Conservation (phyloP, 805 yeast genomes). For the Saturnispora quitensis region DNA sequence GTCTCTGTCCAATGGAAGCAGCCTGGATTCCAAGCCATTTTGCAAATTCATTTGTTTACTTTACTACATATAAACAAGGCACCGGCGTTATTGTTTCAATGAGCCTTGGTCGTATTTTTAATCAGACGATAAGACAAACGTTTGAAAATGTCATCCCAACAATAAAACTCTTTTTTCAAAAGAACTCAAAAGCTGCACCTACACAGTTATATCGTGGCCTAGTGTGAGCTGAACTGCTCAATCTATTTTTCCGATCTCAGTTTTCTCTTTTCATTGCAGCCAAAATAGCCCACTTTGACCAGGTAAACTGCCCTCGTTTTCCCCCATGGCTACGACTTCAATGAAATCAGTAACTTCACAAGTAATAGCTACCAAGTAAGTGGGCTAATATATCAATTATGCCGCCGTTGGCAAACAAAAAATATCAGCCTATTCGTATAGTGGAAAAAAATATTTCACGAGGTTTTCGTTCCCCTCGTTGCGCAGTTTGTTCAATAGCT, state of each 20-base stretch:
- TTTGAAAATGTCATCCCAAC: background rate
- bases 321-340: too few relatives aligned
- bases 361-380: background rate
- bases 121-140: background rate
- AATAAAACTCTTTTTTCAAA: too few relatives aligned
- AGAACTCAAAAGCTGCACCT: background rate
- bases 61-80: background rate
- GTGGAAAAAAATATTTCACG: background rate
- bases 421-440: background rate
- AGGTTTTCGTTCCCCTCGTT: constrained; percentile 6
- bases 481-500: background rate
- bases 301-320: too few relatives aligned
- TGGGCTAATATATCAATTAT: background rate
- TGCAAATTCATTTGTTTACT: background rate
- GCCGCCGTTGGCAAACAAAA: background rate
- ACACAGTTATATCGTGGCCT: background rate
- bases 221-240: background rate
- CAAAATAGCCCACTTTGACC: too few relatives aligned
- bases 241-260: background rate
- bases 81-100: background rate
- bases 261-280: too few relatives aligned
- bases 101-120: background rate
- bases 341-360: background rate
- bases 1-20: background rate
- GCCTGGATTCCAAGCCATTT: background rate